Evolutionary conservation across 2,329 filamentous ascomycete species (phyloP).

Genomic region (Westerdykella aurantiaca): DNA sequence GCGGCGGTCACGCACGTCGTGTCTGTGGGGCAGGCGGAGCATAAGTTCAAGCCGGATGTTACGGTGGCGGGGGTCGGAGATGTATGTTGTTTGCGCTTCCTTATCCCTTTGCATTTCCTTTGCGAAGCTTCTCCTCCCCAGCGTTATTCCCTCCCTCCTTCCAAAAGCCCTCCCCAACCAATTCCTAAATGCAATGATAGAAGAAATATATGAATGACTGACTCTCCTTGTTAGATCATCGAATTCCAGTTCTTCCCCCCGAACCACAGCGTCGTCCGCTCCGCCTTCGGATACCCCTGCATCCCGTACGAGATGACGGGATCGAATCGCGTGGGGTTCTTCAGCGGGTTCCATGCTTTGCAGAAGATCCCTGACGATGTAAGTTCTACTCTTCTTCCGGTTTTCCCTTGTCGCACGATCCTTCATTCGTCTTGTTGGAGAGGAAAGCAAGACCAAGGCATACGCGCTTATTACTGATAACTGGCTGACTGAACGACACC

Average conservation of each 20-base stretch:
- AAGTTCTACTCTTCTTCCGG: constrained; percentile 1
- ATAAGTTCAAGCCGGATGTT: constrained; percentile 37
- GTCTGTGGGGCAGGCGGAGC: constrained; percentile 33
- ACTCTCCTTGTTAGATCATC: constrained; percentile 19
- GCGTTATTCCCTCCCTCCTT: not conserved
- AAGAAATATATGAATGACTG: not conserved
- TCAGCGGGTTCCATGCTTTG: constrained; percentile 24
- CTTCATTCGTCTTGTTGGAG: not conserved
- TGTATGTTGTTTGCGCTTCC: constrained; percentile 13
- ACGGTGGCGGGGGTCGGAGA: constrained; percentile 36
- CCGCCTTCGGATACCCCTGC: constrained; percentile 38
- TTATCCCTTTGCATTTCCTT: not conserved
- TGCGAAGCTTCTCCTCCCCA: not conserved
- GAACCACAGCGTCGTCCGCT: constrained; percentile 41
- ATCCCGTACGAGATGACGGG: constrained; percentile 36
- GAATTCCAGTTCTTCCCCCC: constrained; percentile 39
- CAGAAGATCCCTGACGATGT: constrained; percentile 18
- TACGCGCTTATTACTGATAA: too few relatives aligned
- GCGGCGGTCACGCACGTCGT: constrained; percentile 27
- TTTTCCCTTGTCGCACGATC: not conserved
- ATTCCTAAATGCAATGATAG: not conserved
- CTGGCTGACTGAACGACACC: not conserved
- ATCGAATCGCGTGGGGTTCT: constrained; percentile 23
- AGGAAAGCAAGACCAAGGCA: too few relatives aligned
- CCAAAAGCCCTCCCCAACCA: too few relatives aligned